A percentile compares a stretch with the other conserved stretches of the same genome.
Evolutionary conservation across 768 basidiomycete genomes (phyloP).

Genomic region (Suillus cothurnatus): DNA sequence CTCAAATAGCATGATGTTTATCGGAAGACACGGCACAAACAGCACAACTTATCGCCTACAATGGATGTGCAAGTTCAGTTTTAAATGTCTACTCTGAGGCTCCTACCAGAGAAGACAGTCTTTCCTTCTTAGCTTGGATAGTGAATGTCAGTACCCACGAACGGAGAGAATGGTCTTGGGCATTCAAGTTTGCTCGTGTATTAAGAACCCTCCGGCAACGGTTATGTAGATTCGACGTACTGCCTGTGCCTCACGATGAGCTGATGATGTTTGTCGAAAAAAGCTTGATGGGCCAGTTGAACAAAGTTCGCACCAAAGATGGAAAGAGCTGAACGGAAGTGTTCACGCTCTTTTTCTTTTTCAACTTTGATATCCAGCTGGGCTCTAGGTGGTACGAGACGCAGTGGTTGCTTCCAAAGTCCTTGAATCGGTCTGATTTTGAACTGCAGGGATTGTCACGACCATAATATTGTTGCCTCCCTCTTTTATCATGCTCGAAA

Average conservation of each 20-base stretch:
- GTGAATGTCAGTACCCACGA: not conserved
- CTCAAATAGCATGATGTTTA: too few relatives aligned
- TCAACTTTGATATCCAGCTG: not conserved
- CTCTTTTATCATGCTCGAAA: not conserved
- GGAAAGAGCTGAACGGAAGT: not conserved
- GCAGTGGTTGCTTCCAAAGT: not conserved
- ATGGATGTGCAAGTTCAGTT: not conserved
- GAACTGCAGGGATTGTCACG: not conserved
- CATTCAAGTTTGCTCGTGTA: not conserved
- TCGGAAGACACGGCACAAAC: too few relatives aligned
- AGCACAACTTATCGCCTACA: not conserved
- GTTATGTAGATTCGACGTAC: not conserved
- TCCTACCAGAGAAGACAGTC: not conserved
- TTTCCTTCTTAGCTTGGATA: not conserved
- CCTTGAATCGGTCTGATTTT: not conserved
- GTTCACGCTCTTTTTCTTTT: conserved; percentile 2
- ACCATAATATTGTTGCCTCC: not conserved
- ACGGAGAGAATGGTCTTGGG: not conserved
- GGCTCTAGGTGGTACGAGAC: not conserved
- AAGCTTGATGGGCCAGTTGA: not conserved
- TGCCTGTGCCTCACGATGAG: not conserved
- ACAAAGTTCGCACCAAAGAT: conserved; percentile 1
- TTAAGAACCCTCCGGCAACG: not conserved
- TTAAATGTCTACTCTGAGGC: too few relatives aligned
- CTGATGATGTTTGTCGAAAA: not conserved